Base-by-base conservation (phyloP, 305 asterid species). In the Plantago rigida region DNA sequence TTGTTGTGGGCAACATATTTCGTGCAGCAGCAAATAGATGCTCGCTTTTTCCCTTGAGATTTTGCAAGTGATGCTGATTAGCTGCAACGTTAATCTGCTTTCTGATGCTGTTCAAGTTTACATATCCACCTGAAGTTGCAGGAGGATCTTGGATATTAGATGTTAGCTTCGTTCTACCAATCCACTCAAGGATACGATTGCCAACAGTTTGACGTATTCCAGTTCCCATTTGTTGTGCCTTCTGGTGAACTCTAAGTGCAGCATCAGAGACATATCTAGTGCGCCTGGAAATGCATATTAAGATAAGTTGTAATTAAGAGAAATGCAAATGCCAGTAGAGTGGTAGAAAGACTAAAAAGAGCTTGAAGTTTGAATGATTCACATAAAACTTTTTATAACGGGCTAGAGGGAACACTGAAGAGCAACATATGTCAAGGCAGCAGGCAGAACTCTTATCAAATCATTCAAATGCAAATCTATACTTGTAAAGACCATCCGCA, bases 171-270 rank as follows among this genome's bases (percentile, higher is more conserved):
- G 70, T 67, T 76, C 53, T 81, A 76, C 86, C 96, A 17, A 92
- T 94, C 81, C 82, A 83, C 36, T 87, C 72, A 46, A 88, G 87
- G 59, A 88, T 79, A 84, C 91, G 48, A 69, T 84, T 88, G 26
- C 94, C 94, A 28, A 92, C 68, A 75, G 79, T 88, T 64, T 87
- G 78, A 53, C 96, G 96, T 61, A 82, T 94, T 75, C 86, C 93
- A 59, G 83, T 77, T 57, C 88, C 93, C 73, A 87, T 81, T 61
- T 82, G 84, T 71, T 86, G 96, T 66, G 86, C 61, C 71, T 64
- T 83, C 67, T 49, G 81, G 65, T 92, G 95, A 70, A 83, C 82
- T 62, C 12, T 82, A 73, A 92, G 79, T 26, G 93, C 96, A 66
- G 73, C 48, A 51, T 88, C 94, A 74, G 86, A 92, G 60, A 75